Conservation (phyloP, 768 basidiomycete species). For the Panus rudis region DNA sequence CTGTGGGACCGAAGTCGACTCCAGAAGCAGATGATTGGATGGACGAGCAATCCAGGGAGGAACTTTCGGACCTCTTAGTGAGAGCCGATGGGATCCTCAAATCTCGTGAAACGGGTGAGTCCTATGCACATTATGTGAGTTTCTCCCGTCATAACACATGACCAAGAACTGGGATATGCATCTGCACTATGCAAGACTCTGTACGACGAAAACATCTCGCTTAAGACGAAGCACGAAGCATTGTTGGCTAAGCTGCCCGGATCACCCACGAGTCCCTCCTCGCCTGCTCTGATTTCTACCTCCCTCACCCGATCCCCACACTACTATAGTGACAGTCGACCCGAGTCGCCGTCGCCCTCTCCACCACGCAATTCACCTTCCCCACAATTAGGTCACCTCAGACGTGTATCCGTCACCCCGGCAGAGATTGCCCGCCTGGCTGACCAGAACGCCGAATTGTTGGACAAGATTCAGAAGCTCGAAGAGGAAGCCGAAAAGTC, state of each 20-base stretch:
- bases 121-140: neutral
- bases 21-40: slow-evolving; percentile 39
- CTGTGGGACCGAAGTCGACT: slow-evolving; percentile 10
- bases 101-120: slow-evolving; percentile 67
- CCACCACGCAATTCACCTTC: slow-evolving; percentile 5
- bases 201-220: slow-evolving; percentile 58
- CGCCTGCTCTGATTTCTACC: slow-evolving; percentile 17
- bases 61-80: slow-evolving; percentile 59
- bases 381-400: slow-evolving; percentile 15
- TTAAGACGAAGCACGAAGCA: slow-evolving; percentile 68
- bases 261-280: slow-evolving; percentile 13
- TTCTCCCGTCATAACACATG: slow-evolving; percentile 5
- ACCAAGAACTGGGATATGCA: slow-evolving; percentile 57
- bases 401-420: slow-evolving; percentile 57
- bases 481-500: slow-evolving; percentile 62
- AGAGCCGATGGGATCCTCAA: slow-evolving; percentile 73
- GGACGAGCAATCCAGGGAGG: slow-evolving; percentile 63
- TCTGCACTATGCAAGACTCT: slow-evolving; percentile 63
- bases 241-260: slow-evolving; percentile 54
- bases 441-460: slow-evolving; percentile 79
- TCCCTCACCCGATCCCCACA: slow-evolving; percentile 11
- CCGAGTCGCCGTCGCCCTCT: slow-evolving; percentile 6
- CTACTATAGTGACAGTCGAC: slow-evolving; percentile 11
- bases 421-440: slow-evolving; percentile 64
- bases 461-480: slow-evolving; percentile 67